Percentiles rank a stretch among this genome's conserved stretches.
phyloP scores from a whole-genome alignment of 352 stramenopile species.

The Phytopythium mirpurense region DNA sequence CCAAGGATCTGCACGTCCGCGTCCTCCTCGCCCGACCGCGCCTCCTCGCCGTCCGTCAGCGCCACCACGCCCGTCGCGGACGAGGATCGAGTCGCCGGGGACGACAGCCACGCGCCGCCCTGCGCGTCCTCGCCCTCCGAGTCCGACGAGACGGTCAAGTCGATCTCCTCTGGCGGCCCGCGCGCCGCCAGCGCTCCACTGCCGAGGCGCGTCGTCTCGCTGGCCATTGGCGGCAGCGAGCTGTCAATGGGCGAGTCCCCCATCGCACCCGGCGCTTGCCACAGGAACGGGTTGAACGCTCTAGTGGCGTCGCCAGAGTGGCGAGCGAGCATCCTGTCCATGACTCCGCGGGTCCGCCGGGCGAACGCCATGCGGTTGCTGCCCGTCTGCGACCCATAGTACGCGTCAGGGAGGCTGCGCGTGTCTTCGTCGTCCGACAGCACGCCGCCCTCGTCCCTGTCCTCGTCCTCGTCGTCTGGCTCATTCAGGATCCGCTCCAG shows the following conservation, averaged over 20 bases:
- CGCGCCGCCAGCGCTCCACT: too few species aligned
- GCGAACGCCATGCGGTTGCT: too few species aligned
- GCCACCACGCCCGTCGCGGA: conserved; percentile 9
- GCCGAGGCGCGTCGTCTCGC: background rate
- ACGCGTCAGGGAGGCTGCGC: background rate
- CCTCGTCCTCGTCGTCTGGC: conserved; percentile 15
- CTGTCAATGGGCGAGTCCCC: background rate
- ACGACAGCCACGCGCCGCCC: background rate
- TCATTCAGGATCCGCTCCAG: conserved; percentile 19
- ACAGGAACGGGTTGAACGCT: background rate
- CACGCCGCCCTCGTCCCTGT: background rate
- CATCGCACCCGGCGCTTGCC: background rate
- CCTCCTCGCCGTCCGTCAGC: conserved; percentile 8
- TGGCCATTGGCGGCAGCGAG: background rate
- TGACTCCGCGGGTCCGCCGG: too few species aligned
- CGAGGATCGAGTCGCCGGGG: background rate
- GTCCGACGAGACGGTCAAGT: conserved; percentile 60
- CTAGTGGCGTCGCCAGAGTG: background rate
- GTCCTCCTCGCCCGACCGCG: conserved; percentile 14
- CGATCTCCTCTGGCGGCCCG: conserved; percentile 48
- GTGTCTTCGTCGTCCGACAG: background rate
- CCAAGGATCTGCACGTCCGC: conserved; percentile 61
- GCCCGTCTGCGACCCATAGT: background rate
- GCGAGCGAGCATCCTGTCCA: too few species aligned
- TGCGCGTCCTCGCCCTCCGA: conserved; percentile 18